Conservation (phyloP, 768 basidiomycete species). For the Leccinum uliginosum region DNA sequence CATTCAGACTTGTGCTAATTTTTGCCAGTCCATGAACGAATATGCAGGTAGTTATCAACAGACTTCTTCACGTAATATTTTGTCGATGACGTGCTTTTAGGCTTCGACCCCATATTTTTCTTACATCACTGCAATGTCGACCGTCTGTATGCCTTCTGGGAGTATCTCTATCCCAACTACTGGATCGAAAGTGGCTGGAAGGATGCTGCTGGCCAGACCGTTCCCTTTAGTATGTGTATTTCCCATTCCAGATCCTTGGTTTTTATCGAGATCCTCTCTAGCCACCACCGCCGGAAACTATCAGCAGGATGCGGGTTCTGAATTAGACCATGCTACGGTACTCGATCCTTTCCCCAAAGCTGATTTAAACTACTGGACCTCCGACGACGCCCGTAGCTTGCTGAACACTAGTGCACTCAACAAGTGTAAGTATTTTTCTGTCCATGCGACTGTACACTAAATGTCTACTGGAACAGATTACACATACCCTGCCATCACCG, state of each 20-base stretch:
- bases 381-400: constrained; percentile 10
- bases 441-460: neutral
- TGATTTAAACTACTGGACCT: constrained; percentile 11
- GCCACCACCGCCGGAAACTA: constrained; percentile 4
- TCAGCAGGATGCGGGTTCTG: neutral
- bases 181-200: constrained; percentile 17
- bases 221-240: constrained; percentile 10
- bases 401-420: neutral
- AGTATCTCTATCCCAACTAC: constrained; percentile 19
- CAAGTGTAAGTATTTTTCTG: constrained; percentile 5
- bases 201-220: neutral
- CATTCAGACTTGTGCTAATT: neutral
- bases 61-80: neutral
- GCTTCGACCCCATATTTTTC: constrained; percentile 18
- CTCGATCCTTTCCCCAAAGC: constrained; percentile 16
- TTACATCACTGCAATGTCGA: constrained; percentile 19
- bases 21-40: constrained; percentile 8
- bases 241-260: neutral
- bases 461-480: constrained; percentile 9
- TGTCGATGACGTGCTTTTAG: neutral
- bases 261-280: neutral
- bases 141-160: constrained; percentile 22
- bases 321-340: neutral
- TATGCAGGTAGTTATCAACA: constrained; percentile 13
- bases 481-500: constrained; percentile 18